These are phyloP conservation scores for Pythium phragmitis DNA, from an alignment of 352 stramenopile genomes.

Conservation along the genomic window DNA sequence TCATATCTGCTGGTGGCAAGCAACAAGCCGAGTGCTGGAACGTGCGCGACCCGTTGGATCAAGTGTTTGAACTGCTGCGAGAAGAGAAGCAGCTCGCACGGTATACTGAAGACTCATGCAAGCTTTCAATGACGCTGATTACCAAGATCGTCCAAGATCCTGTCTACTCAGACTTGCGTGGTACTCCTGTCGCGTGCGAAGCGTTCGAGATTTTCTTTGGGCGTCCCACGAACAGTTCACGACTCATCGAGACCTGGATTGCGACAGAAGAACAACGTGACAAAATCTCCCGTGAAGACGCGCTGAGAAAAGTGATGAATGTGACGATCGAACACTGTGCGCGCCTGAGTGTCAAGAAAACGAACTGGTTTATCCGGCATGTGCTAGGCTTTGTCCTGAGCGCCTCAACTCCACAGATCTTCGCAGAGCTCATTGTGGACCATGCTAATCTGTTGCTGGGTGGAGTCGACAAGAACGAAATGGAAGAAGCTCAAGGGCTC, in stretches of 20 bases:
- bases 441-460: constrained; percentile 62
- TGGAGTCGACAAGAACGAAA: constrained; percentile 26
- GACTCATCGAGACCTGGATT: constrained; percentile 40
- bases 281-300: constrained; percentile 6
- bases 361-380: constrained; percentile 76
- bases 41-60: constrained; percentile 20
- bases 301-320: constrained; percentile 8
- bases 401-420: not conserved
- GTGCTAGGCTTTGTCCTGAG: constrained; percentile 51
- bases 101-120: constrained; percentile 13
- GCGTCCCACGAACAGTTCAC: constrained; percentile 39
- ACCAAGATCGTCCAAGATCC: constrained; percentile 18
- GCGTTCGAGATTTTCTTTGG: constrained; percentile 56
- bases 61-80: constrained; percentile 28
- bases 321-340: constrained; percentile 18
- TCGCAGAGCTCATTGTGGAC: constrained; percentile 34
- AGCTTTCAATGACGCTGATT: constrained; percentile 28
- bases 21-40: constrained; percentile 6
- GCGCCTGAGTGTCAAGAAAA: constrained; percentile 57
- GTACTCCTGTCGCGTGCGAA: constrained; percentile 26
- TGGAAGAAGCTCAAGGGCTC: constrained; percentile 19
- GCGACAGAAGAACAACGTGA: constrained; percentile 10
- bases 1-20: constrained; percentile 4
- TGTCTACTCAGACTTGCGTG: not conserved
- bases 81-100: constrained; percentile 22